Evolutionary conservation across 306 rosid species (phyloP).

Genomic region (Rubus idaeus): DNA sequence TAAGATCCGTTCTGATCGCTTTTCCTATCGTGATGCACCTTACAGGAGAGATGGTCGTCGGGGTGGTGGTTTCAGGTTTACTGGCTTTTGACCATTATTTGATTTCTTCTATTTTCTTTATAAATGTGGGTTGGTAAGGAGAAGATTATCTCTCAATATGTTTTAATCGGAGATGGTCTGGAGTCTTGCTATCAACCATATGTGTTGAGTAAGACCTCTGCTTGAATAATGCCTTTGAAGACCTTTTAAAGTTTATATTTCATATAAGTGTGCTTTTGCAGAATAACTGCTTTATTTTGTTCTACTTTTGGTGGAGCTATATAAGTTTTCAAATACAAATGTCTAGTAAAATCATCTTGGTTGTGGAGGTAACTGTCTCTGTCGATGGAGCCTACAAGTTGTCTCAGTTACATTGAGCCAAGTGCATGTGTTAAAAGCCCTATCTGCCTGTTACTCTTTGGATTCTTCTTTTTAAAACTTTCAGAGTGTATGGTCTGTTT

Average conservation of each 20-base stretch:
- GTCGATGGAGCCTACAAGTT: background rate
- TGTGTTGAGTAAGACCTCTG: constrained; percentile 7
- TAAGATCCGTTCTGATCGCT: constrained; percentile 93
- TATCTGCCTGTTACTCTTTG: background rate
- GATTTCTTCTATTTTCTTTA: constrained; percentile 28
- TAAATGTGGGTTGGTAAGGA: constrained; percentile 35
- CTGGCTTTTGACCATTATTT: constrained; percentile 40
- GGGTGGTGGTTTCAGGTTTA: constrained; percentile 99
- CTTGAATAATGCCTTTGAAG: constrained; percentile 5
- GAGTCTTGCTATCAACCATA: constrained; percentile 11
- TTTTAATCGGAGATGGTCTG: constrained; percentile 25
- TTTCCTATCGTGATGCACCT: constrained; percentile 92
- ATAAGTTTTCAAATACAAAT: constrained; percentile 1
- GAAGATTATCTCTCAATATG: constrained; percentile 18
- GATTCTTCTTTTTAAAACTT: background rate
- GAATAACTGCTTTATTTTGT: background rate
- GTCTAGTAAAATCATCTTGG: background rate
- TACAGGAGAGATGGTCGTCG: constrained; percentile 95
- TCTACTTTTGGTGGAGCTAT: constrained; percentile 6
- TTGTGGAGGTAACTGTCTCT: background rate
- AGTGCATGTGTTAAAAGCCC: background rate
- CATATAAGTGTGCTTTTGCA: background rate
- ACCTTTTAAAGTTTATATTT: background rate
- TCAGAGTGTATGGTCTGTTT: background rate
- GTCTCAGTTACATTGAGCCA: background rate